Base-by-base conservation (phyloP, 352 stramenopile genomes). In the Phytophthora pluvialis region DNA sequence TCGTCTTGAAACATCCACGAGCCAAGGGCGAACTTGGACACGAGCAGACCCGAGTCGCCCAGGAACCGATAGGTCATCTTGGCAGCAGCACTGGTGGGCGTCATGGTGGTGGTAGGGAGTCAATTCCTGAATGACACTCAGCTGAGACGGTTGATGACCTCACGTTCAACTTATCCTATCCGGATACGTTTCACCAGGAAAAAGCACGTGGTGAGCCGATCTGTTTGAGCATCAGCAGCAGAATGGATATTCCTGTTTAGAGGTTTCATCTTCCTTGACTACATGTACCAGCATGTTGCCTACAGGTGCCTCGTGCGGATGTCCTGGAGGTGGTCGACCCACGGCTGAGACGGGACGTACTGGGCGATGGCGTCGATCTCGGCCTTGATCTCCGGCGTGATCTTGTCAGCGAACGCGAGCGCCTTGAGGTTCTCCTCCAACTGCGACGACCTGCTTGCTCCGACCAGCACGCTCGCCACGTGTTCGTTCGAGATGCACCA, bases 1-100 rank as follows among this genome's bases (percentile, higher is more conserved):
- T 55, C 8, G 45, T 42, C 36, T 6, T 36, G 18, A 16, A 31
- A 43, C 44, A 62, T 63, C 45, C 51, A 59, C 1, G 51, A 63
- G 4, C 60, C 60, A 3, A 69, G 45, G 18, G 60, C 33, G n/a
- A 69, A 32, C 25, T 62, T 64, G 13, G 66, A 74, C 8, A 74
- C 66, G 0, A 70, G 56, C 0, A 70, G 35, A n/a, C 62, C 66
- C 0, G 60, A 64, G 31, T 67, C 49, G 6, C 66, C 60, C 2
- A 73, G 33, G 38, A 62, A 67, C 2, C 62, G 55, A 32, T 73
- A 47, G 13, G 44, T 70, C 66, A 73, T 73, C 33, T 60, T 58
- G 21, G 28, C 36, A 5, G 59, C 3, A 31, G 39, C 13, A 36
- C 32, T 35, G n/a, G 45, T 16, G 12, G 43, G 35, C 2, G 43